phyloP scores from a whole-genome alignment of 1,284 basidiomycete species.

The Clitocybe nebularis region DNA sequence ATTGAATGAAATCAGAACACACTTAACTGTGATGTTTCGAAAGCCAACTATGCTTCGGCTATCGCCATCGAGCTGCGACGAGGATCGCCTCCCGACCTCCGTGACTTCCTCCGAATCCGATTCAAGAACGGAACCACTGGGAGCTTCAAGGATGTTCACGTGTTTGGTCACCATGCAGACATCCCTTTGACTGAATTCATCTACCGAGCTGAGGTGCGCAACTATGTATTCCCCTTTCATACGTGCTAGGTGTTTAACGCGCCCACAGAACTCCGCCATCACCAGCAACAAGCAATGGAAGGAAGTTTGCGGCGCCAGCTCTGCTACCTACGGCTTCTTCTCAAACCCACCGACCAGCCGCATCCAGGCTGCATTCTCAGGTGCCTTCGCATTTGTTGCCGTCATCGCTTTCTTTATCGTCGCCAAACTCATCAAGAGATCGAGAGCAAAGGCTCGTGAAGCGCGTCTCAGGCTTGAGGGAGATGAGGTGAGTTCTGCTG shows the following conservation, averaged over 20 bases:
- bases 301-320: conserved; percentile 45
- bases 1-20: background rate
- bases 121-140: conserved; percentile 80
- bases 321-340: conserved; percentile 28
- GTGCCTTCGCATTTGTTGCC: conserved; percentile 41
- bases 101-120: conserved; percentile 77
- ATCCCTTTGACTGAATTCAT: conserved; percentile 78
- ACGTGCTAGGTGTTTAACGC: no score
- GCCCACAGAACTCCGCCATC: conserved; percentile 58
- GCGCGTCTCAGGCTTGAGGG: conserved; percentile 45
- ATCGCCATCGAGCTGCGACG: conserved; percentile 77
- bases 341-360: conserved; percentile 22
- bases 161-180: conserved; percentile 65
- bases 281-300: conserved; percentile 68
- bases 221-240: background rate
- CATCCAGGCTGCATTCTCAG: conserved; percentile 38
- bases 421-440: conserved; percentile 36
- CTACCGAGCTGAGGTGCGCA: conserved; percentile 66
- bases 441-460: conserved; percentile 38
- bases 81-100: conserved; percentile 65
- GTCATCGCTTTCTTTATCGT: conserved; percentile 41
- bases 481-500: conserved; percentile 51
- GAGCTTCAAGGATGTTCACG: conserved; percentile 57
- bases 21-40: conserved; percentile 1
- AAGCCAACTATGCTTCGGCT: conserved; percentile 77